Percentiles rank a stretch among this genome's conserved stretches.
These are phyloP conservation scores for Tetrahymena malaccensis DNA, from an alignment of 73 alveolate species.

Conservation along the genomic window DNA sequence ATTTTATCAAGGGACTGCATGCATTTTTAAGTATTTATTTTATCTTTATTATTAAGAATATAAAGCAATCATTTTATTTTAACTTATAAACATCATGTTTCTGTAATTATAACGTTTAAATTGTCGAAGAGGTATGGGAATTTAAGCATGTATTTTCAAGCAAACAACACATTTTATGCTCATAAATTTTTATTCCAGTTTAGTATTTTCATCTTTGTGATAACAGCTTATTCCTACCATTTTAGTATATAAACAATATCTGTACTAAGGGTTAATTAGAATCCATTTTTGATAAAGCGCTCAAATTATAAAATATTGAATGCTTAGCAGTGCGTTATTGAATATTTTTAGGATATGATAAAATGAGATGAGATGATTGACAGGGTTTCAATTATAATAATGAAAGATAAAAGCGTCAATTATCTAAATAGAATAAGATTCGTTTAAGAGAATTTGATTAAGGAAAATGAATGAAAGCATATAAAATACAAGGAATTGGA, in stretches of 20 bases:
- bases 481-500: not conserved
- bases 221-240: not conserved
- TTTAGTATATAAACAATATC: too few species aligned
- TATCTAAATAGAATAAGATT: not conserved
- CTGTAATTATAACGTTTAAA: not conserved
- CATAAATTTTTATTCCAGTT: too few species aligned
- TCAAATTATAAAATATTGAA: not conserved
- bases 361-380: not conserved
- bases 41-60: not conserved
- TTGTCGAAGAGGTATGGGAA: not conserved
- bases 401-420: not conserved
- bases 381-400: not conserved
- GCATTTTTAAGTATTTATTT: not conserved
- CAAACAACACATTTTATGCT: not conserved
- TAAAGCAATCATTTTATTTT: not conserved
- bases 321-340: not conserved
- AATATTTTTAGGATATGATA: not conserved
- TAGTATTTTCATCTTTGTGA: not conserved
- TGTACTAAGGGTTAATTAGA: not conserved
- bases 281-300: not conserved
- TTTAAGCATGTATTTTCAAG: not conserved
- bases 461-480: not conserved
- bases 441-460: not conserved
- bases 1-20: not conserved
- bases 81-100: not conserved